Evolutionary conservation across 306 rosid species (phyloP).

Genomic region (Malus asiatica): DNA sequence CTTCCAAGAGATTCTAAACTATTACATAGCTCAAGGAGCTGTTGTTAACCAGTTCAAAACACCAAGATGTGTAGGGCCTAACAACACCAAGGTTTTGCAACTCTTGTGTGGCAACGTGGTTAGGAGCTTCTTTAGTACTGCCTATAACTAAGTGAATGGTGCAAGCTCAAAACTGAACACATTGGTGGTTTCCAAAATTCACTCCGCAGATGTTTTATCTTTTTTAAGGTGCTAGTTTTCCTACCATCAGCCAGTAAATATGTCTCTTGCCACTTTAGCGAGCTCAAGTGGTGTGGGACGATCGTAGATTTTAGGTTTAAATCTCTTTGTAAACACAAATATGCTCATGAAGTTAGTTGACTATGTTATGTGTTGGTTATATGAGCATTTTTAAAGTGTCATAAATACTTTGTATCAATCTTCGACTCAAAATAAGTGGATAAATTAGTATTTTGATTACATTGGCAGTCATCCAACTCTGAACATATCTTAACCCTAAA

Average conservation of each 20-base stretch:
- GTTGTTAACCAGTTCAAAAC: constrained; percentile 79
- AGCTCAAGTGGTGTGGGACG: neutral
- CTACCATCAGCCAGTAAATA: neutral
- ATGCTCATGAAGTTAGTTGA: neutral
- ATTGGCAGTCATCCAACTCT: neutral
- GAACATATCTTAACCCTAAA: neutral
- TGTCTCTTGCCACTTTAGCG: neutral
- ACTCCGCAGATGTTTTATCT: neutral
- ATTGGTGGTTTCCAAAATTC: neutral
- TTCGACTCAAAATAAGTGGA: neutral
- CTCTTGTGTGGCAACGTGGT: constrained; percentile 58
- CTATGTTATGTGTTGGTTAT: neutral
- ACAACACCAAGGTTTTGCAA: constrained; percentile 48
- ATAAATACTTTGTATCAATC: neutral
- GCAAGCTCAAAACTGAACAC: neutral
- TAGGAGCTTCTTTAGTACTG: constrained; percentile 53
- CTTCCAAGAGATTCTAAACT: constrained; percentile 63
- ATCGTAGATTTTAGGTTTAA: neutral
- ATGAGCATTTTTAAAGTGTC: neutral
- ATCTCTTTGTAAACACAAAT: neutral
- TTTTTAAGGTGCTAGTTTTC: neutral
- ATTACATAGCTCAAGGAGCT: constrained; percentile 49
- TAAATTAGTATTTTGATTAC: neutral
- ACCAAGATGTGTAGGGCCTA: constrained; percentile 63
- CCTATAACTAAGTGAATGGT: constrained; percentile 31